These are phyloP conservation scores for Epichloe gansuensis DNA, from an alignment of 2,329 filamentous ascomycete species.

Conservation along the genomic window DNA sequence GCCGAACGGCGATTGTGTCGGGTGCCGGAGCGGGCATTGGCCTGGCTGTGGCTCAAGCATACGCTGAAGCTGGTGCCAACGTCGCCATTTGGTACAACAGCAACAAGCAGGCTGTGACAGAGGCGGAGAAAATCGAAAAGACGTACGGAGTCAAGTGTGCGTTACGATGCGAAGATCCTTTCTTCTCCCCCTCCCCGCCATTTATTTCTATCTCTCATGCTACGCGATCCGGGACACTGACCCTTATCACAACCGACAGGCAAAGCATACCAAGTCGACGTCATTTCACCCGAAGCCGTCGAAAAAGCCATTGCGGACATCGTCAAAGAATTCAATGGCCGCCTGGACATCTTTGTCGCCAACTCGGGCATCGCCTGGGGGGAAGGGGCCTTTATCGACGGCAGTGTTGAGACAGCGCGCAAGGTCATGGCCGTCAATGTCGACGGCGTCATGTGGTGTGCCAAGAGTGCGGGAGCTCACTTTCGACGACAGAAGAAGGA, in stretches of 20 bases:
- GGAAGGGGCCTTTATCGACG: conserved; percentile 54
- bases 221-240: background rate
- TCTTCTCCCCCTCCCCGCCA: background rate
- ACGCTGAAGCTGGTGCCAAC: conserved; percentile 59
- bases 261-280: conserved; percentile 43
- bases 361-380: conserved; percentile 68
- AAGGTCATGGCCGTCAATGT: conserved; percentile 60
- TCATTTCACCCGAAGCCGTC: conserved; percentile 39
- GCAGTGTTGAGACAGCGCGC: conserved; percentile 48
- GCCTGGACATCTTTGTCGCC: conserved; percentile 66
- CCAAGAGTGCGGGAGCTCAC: conserved; percentile 53
- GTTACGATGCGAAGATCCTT: conserved; percentile 13
- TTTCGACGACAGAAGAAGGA: conserved; percentile 60
- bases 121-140: conserved; percentile 50
- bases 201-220: background rate
- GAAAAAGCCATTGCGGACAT: conserved; percentile 37
- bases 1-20: conserved; percentile 56
- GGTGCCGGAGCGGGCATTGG: conserved; percentile 57
- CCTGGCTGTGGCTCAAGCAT: conserved; percentile 46
- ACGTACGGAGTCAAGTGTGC: conserved; percentile 55
- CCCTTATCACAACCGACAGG: conserved; percentile 2
- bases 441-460: conserved; percentile 68
- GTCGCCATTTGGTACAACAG: conserved; percentile 62
- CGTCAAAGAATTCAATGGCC: conserved; percentile 55
- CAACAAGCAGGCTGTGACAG: conserved; percentile 49